Conservation (phyloP, 352 stramenopile genomes). For the Phytophthora gonapodyides region DNA sequence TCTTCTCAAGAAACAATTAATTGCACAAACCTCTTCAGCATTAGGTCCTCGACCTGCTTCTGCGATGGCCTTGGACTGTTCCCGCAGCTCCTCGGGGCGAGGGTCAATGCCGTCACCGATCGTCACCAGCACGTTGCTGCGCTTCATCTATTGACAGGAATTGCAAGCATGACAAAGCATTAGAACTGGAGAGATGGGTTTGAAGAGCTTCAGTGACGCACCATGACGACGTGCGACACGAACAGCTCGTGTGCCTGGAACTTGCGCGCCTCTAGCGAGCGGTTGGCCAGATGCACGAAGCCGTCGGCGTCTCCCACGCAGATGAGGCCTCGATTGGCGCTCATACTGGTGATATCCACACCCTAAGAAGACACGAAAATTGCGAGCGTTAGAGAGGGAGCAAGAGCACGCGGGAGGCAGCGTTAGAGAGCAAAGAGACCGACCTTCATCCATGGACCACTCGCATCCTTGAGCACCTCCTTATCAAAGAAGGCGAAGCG, state of each 20-base stretch:
- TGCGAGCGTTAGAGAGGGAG: conserved; percentile 15
- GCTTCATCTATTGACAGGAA: conserved; percentile 69
- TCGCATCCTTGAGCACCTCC: conserved; percentile 84
- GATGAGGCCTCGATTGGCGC: conserved; percentile 85
- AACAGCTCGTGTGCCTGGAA: conserved; percentile 88
- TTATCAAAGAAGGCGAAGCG: conserved; percentile 92
- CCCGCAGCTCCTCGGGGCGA: conserved; percentile 70
- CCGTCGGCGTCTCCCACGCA: conserved; percentile 84
- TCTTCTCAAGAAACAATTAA: conserved; percentile 5
- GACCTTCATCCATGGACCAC: conserved; percentile 87
- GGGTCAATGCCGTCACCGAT: conserved; percentile 88
- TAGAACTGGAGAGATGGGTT: not conserved
- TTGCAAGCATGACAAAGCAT: not conserved
- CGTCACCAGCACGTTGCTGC: conserved; percentile 86
- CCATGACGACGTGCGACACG: conserved; percentile 89
- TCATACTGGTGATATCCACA: conserved; percentile 88
- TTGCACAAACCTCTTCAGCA: conserved; percentile 54
- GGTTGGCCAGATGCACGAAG: conserved; percentile 85
- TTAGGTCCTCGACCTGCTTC: conserved; percentile 66
- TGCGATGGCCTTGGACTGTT: conserved; percentile 80
- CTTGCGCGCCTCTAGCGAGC: conserved; percentile 78
- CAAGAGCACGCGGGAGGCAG: not conserved
- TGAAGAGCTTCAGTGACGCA: conserved; percentile 23
- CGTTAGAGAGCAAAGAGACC: conserved; percentile 9
- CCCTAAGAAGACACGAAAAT: conserved; percentile 42